Percentiles rank a stretch among this genome's conserved stretches.
These are phyloP conservation scores for Schrenkiella parvula DNA, from an alignment of 345 rosid genomes.

Conservation along the genomic window DNA sequence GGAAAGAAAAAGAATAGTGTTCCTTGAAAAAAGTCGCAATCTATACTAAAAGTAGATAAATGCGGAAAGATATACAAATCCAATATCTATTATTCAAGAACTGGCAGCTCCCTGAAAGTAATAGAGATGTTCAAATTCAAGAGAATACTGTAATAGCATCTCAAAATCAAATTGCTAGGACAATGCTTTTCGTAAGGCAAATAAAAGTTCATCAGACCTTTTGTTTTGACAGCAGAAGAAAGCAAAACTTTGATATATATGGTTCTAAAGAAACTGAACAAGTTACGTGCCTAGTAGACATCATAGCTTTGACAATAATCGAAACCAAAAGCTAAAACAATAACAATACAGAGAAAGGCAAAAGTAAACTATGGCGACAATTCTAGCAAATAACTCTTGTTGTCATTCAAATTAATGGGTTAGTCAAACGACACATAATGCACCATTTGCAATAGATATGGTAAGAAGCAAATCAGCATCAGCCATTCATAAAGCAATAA, in stretches of 20 bases:
- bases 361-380: slow-evolving; percentile 10
- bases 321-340: slow-evolving; percentile 23
- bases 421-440: slow-evolving; percentile 36
- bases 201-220: slow-evolving; percentile 8
- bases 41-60: slow-evolving; percentile 17
- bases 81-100: not conserved
- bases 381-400: slow-evolving; percentile 14
- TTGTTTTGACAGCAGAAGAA: not conserved
- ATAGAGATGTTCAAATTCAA: slow-evolving; percentile 1
- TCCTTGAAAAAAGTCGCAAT: slow-evolving; percentile 4
- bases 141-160: not conserved
- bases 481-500: slow-evolving; percentile 11
- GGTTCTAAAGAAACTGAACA: not conserved
- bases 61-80: slow-evolving; percentile 1
- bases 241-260: slow-evolving; percentile 2
- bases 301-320: slow-evolving; percentile 23
- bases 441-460: slow-evolving; percentile 12
- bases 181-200: slow-evolving; percentile 5
- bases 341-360: slow-evolving; percentile 15
- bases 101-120: slow-evolving; percentile 19
- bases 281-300: slow-evolving; percentile 1
- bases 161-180: slow-evolving; percentile 1
- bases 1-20: not conserved
- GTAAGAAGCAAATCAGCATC: slow-evolving; percentile 11
- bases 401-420: slow-evolving; percentile 25